A percentile compares a stretch with the other conserved stretches of the same genome.
Evolutionary conservation across 768 basidiomycete species (phyloP).

Genomic region (Termitomyces sp.): DNA sequence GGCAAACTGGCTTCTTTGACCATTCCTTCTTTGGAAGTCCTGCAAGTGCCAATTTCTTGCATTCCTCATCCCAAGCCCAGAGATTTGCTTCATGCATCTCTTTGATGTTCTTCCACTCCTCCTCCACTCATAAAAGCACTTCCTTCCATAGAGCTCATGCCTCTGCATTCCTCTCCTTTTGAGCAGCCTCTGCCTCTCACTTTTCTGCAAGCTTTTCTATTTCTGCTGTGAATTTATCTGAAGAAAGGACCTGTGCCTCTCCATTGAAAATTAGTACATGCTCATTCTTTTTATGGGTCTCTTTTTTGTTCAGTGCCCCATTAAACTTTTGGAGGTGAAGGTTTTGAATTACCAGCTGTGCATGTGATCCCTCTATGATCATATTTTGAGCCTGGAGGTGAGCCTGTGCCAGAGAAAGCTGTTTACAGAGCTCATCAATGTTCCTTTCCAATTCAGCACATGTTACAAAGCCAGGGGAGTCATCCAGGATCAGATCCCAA

Average conservation of each 20-base stretch:
- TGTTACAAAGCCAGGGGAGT: background rate
- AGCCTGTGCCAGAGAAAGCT: too few relatives aligned
- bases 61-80: too few relatives aligned
- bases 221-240: background rate
- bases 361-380: too few relatives aligned
- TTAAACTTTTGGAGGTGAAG: too few relatives aligned
- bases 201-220: background rate
- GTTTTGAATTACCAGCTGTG: too few relatives aligned
- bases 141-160: too few relatives aligned
- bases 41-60: background rate
- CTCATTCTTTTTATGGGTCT: conserved; percentile 9
- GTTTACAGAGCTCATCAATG: background rate
- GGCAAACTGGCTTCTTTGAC: conserved; percentile 1
- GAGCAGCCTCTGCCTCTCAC: background rate
- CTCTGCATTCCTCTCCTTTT: too few relatives aligned
- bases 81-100: too few relatives aligned
- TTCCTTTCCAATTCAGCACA: background rate
- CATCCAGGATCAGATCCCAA: background rate
- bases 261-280: background rate
- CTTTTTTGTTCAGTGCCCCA: too few relatives aligned
- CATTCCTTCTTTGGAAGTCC: conserved; percentile 8
- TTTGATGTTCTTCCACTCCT: too few relatives aligned
- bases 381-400: too few relatives aligned
- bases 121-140: too few relatives aligned
- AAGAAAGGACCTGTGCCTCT: background rate